These are phyloP conservation scores for Leptomonas seymouri DNA, from an alignment of 208 protist species.

Conservation along the genomic window DNA sequence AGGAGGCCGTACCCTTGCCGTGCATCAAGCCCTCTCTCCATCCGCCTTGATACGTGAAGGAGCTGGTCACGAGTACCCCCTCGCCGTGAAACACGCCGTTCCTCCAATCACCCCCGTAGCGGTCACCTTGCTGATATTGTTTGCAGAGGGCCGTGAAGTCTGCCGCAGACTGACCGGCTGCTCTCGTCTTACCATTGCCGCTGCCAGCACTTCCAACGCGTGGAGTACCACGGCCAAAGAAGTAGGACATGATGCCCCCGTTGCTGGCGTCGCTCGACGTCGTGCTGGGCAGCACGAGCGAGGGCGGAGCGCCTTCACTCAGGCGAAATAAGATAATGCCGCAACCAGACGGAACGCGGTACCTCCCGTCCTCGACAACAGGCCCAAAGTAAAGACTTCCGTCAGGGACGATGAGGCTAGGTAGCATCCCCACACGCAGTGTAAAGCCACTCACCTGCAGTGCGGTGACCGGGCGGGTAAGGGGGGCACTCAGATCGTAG, in stretches of 20 bases:
- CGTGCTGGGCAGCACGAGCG: background rate
- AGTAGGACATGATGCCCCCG: constrained; percentile 15
- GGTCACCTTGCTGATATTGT: constrained; percentile 59
- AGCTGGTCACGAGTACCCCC: constrained; percentile 65
- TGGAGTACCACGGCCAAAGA: constrained; percentile 24
- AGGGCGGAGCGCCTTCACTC: constrained; percentile 14
- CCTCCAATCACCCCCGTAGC: constrained; percentile 77
- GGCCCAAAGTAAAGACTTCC: constrained; percentile 84
- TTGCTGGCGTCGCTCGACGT: background rate
- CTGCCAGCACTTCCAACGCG: background rate
- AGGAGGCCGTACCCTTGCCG: constrained; percentile 39
- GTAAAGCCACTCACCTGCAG: constrained; percentile 68
- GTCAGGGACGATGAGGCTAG: constrained; percentile 50
- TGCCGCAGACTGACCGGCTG: constrained; percentile 1
- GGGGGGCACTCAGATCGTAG: constrained; percentile 37
- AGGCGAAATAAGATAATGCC: constrained; percentile 80
- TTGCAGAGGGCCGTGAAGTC: constrained; percentile 24
- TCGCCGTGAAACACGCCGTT: constrained; percentile 75
- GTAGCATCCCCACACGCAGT: constrained; percentile 31
- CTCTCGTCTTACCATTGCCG: background rate
- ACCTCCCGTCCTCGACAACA: constrained; percentile 42
- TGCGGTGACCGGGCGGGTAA: constrained; percentile 57
- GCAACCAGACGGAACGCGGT: constrained; percentile 56
- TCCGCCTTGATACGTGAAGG: constrained; percentile 82
- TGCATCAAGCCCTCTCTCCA: constrained; percentile 46